Evolutionary conservation across 192 early-diverging fungal species (phyloP), one percentile per base, ranked within the genome.

Genomic region (Spizellomyces punctatus): DNA sequence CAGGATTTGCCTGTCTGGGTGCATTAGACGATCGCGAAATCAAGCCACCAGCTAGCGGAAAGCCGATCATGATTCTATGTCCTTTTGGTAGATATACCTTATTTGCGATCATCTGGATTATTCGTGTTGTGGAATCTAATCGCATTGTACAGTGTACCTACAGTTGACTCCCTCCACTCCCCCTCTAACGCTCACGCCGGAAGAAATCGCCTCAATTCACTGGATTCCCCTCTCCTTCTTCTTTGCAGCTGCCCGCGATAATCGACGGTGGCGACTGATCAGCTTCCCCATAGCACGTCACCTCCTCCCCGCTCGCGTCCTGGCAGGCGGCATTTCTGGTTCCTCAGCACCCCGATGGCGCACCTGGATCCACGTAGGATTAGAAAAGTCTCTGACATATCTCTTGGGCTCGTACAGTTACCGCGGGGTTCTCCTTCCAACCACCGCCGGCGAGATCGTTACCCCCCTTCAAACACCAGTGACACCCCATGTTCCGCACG

Each of bases 201-300:
- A 43, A 19, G 76, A 78, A 49, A 69, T 78, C 22, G 66, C 66
- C 14, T 78, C 76, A 8, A 54, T 55, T 48, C 76, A 74, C 54
- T 78, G 76, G 76, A 65, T 69, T 9, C 66, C 71, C 60, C n/a
- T 78, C 56, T 54, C 44, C 43, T 66, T 78, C 47, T 78, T 78
- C 52, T 48, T 64, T 21, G 36, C 69, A 21, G 45, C 67, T 17
- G 67, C 76, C 61, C 52, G 66, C 43, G 10, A 59, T 27, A 52
- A 50, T 1, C 10, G 19, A 16, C 48, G 55, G 16, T 72, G 70
- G 70, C 44, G 57, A 4, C 27, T 46, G 16, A 77, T 77, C 50
- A 36, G 46, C n/a, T 72, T 66, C 64, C 70, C 76, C 9, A 58
- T 77, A 6, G 56, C 72, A 10, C 72, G 72, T 14, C n/a, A 46